Base-by-base conservation (phyloP, 371 early-diverging fungal species). In the Apophysomyces trapeziformis region DNA sequence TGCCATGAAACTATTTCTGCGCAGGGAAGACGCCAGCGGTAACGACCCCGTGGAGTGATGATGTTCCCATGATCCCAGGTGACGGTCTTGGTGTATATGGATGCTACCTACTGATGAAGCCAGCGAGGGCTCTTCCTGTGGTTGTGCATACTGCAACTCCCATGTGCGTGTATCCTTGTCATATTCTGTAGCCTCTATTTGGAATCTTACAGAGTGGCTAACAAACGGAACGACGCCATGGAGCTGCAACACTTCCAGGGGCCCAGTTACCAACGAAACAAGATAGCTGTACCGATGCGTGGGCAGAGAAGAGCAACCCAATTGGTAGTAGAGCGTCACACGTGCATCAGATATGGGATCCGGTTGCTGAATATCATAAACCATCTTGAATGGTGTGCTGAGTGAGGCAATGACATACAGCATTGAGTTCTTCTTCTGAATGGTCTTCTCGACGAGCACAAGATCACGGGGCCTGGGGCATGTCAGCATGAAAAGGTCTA, bases 61-160 rank as follows among this genome's bases (percentile, higher is more conserved):
- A 50, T 50, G 21, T 38, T 46, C 21, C 63, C 63, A 38, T 69
- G 73, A 60, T 74, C 72, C 79, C 74, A 78, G 56, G 76, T 76
- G n/a, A 46, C 32, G 36, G 6, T 36, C n/a, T 9, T 16, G 37
- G 14, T 18, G 14, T 47, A 70, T 70, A 45, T 68, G 54, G 14
- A 70, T 41, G 4, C 67, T 50, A 16, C 54, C 54, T 26, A 50
- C 54, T 9, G 54, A 57, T 14, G 63, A 47, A 5, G 61, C 38
- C 38, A 58, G 37, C 4, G 45, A 35, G 14, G 21, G n/a, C 11
- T 38, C 38, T 45, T 67, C 58, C 13, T 66, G 45, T 5, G 44
- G 54, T 1, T 63, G 57, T 50, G 16, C 32, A 21, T 50, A 50
- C 21, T 50, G 54, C 4, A 50, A 4, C n/a, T 50, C 54, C 54